Base-by-base conservation (phyloP, 768 basidiomycete species). In the Suillus ampliporus region DNA sequence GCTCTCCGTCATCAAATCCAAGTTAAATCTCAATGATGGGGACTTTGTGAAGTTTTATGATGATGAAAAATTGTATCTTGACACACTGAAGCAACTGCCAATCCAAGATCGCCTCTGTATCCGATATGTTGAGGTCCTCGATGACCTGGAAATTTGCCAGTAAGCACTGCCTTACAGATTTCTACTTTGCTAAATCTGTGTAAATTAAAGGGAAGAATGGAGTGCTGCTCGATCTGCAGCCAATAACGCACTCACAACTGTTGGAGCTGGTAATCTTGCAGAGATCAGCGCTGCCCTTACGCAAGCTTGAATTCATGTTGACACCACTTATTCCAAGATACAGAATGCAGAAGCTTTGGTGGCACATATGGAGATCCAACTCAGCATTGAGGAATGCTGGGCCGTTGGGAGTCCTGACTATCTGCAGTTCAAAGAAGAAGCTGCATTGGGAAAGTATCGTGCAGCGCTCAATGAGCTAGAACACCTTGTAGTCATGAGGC, bases 401-500 rank as follows among this genome's bases (percentile, higher is more conserved):
- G 21, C 57, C 9, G 21, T 64, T 8, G 63, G 59, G 23, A 19
- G 46, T 47, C 3, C 46, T 5, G 17, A 19, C 19, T 64, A 64
- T n/a, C 48, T n/a, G 6, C 35, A 23, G 14, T 61, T 47, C 35
- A 46, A 50, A 26, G 35, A 57, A 26, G 38, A 60, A 28, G 57
- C 52, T 1, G 9, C 52, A 23, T 23, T 56, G 6, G n/a, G 21
- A 6, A 62, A 59, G 21, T 65, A 65, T 51, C 46, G 35, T 13
- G 21, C 5, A 2, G 58, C 53, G 10, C 44, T 77, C 2, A 72
- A 76, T 37, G 60, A 70, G 11, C 67, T 78, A 0, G 71, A 78
- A 41, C 64, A 67, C 5, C 64, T 77, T 0, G 73, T 77, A 1
- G 72, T 77, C 0, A 71, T 72, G 62, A 58, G 70, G 0, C 60